These are phyloP conservation scores for Kurtzmaniella quercitrusa DNA, from an alignment of 1,139 yeast species.

Conservation along the genomic window DNA sequence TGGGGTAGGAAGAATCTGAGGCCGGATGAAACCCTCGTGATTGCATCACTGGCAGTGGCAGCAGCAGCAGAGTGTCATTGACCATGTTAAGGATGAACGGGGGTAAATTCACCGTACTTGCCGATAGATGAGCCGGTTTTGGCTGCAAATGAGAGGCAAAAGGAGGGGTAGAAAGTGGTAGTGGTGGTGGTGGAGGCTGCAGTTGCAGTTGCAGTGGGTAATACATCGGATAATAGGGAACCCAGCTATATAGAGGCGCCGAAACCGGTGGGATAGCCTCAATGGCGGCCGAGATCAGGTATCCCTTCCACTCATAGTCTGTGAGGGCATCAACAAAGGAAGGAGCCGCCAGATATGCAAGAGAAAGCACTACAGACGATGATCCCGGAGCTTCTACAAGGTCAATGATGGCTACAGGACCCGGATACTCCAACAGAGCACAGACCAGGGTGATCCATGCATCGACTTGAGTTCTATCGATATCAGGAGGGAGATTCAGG, in stretches of 20 bases:
- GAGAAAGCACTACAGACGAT: not conserved
- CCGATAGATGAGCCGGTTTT: no score
- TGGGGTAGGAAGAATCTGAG: not conserved
- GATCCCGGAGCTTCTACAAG: not conserved
- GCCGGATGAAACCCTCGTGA: not conserved
- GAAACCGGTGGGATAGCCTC: not conserved
- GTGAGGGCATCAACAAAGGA: not conserved
- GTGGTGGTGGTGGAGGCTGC: not conserved
- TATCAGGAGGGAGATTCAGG: not conserved
- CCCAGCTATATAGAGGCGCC: not conserved
- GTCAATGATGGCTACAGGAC: not conserved
- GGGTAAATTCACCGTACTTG: slow-evolving; percentile 14
- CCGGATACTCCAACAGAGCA: not conserved
- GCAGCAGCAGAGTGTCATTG: slow-evolving; percentile 2
- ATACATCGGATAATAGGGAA: not conserved
- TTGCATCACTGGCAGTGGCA: not conserved
- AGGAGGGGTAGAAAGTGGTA: not conserved
- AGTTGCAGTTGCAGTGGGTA: not conserved
- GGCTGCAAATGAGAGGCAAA: not conserved
- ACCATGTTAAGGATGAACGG: slow-evolving; percentile 31
- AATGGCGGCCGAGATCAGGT: not conserved
- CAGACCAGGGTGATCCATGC: not conserved
- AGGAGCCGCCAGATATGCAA: not conserved
- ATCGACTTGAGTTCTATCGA: not conserved
- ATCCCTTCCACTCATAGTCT: not conserved